Percentiles rank a stretch among this genome's conserved stretches.
Evolutionary conservation across 129 eudicot genomes (phyloP).

Genomic region (Calendula officinalis): DNA sequence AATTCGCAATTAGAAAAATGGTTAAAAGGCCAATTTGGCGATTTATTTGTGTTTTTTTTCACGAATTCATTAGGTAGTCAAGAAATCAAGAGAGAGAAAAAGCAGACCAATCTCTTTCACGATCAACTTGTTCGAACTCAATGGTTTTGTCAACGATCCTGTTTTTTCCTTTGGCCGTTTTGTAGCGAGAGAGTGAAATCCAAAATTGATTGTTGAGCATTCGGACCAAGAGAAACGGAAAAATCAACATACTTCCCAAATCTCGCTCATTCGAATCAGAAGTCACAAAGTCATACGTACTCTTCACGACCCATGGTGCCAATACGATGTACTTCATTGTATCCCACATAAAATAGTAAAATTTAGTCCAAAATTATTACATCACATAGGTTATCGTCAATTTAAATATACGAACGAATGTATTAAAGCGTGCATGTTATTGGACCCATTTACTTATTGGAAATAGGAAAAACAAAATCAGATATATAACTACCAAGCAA

Average conservation of each 20-base stretch:
- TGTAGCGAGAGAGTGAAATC: conserved; percentile 61
- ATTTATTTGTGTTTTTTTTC: background rate
- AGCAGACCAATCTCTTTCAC: conserved; percentile 58
- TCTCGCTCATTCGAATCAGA: conserved; percentile 35
- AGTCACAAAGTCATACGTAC: conserved; percentile 33
- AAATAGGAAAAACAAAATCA: too few species aligned
- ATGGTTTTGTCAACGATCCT: conserved; percentile 55
- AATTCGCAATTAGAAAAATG: background rate
- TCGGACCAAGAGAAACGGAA: conserved; percentile 47
- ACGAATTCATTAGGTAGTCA: too few species aligned
- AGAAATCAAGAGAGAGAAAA: background rate
- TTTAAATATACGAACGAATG: too few species aligned
- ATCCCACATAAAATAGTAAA: background rate
- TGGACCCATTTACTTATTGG: too few species aligned
- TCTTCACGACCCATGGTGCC: conserved; percentile 51
- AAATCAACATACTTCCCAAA: conserved; percentile 7
- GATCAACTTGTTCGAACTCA: conserved; percentile 69
- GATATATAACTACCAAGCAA: too few species aligned
- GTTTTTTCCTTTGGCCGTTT: conserved; percentile 50
- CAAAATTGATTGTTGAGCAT: conserved; percentile 60
- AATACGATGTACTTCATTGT: conserved; percentile 40
- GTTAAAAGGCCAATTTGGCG: background rate
- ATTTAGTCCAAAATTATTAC: background rate
- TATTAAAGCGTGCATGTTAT: too few species aligned
- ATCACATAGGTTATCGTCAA: too few species aligned